A percentile compares a stretch with the other conserved stretches of the same genome.
Conservation (phyloP, 345 rosid genomes). For the Bruguiera gymnorhiza region DNA sequence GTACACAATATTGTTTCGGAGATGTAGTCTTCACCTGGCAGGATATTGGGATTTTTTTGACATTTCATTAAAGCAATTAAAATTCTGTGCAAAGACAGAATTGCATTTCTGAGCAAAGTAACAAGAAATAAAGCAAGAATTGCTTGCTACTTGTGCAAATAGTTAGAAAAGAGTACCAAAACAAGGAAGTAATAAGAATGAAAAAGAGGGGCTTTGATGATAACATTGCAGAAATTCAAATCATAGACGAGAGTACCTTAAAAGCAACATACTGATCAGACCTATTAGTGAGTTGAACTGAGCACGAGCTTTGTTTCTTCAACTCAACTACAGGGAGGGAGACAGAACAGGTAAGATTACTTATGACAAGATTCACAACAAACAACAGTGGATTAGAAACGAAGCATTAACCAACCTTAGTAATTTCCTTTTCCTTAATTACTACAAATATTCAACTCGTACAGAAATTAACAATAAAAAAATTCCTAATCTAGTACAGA, state of each 20-base stretch:
- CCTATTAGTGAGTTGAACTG: slow-evolving; percentile 39
- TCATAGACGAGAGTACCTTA: slow-evolving; percentile 33
- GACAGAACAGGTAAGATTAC: neutral
- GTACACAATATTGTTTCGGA: slow-evolving; percentile 52
- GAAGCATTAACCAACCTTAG: too few species aligned
- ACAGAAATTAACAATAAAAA: too few species aligned
- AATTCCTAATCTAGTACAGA: too few species aligned
- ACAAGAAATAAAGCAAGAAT: neutral
- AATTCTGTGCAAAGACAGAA: too few species aligned
- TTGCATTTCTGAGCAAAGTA: neutral
- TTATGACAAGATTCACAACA: neutral
- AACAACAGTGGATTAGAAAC: neutral
- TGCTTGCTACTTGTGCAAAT: neutral
- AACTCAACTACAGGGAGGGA: slow-evolving; percentile 40
- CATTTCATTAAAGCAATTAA: neutral
- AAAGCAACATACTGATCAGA: slow-evolving; percentile 57
- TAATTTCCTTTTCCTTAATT: too few species aligned
- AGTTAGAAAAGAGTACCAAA: neutral
- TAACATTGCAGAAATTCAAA: neutral
- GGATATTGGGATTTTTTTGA: neutral
- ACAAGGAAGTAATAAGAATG: neutral
- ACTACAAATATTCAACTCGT: too few species aligned
- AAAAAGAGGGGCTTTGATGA: neutral
- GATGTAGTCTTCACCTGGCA: slow-evolving; percentile 60
- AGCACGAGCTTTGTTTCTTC: slow-evolving; percentile 50